Percentiles rank a stretch among this genome's conserved stretches.
Evolutionary conservation across 768 basidiomycete genomes (phyloP).

Genomic region (Melanogaster broomeanus): DNA sequence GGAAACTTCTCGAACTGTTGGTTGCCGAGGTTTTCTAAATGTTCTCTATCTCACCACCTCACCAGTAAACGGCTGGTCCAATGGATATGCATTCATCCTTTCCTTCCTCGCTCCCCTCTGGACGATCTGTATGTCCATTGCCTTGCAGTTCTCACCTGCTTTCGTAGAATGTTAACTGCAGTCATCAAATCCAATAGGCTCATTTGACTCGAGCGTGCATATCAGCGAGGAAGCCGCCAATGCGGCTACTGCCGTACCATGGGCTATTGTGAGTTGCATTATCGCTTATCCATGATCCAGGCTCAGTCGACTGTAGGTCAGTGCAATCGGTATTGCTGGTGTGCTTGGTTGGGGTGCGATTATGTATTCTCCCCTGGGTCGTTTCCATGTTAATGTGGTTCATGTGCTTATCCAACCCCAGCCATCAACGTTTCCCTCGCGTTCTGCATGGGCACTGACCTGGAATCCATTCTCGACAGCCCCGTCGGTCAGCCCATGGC

Average conservation of each 20-base stretch:
- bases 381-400: neutral
- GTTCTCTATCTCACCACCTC: neutral
- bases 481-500: slow-evolving; percentile 49
- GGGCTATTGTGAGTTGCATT: slow-evolving; percentile 47
- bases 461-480: slow-evolving; percentile 39
- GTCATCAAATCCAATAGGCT: slow-evolving; percentile 21
- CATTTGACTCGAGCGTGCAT: slow-evolving; percentile 53
- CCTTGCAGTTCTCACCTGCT: neutral
- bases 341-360: slow-evolving; percentile 48
- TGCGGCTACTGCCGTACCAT: slow-evolving; percentile 56
- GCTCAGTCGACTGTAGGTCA: slow-evolving; percentile 19
- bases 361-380: neutral
- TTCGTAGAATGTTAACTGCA: neutral
- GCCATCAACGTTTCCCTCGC: slow-evolving; percentile 54
- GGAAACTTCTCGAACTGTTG: slow-evolving; percentile 61
- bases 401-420: slow-evolving; percentile 9
- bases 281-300: neutral
- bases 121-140: slow-evolving; percentile 38
- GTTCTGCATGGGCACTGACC: slow-evolving; percentile 59
- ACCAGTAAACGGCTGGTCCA: slow-evolving; percentile 44
- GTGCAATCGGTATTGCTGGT: slow-evolving; percentile 44
- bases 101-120: slow-evolving; percentile 53
- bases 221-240: slow-evolving; percentile 59
- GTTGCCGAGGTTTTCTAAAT: slow-evolving; percentile 6
- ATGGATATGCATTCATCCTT: slow-evolving; percentile 51